A percentile compares a stretch with the other conserved stretches of the same genome.
These are phyloP conservation scores for Cerrena zonata DNA, from an alignment of 1,284 basidiomycete species.

Conservation along the genomic window DNA sequence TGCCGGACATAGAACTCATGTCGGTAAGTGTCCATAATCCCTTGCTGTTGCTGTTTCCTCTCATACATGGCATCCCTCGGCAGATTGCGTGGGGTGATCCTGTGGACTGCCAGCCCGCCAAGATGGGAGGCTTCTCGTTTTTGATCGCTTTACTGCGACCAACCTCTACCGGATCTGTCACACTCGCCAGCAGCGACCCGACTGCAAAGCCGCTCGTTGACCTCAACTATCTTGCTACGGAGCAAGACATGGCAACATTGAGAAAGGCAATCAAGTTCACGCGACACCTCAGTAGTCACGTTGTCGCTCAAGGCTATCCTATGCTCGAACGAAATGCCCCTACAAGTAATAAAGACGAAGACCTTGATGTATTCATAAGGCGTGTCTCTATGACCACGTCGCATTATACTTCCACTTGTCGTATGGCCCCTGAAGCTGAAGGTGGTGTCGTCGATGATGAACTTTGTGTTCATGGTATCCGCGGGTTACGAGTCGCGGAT, in stretches of 20 bases:
- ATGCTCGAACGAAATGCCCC: conserved; percentile 28
- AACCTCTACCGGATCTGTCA: conserved; percentile 28
- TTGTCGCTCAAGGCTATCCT: conserved; percentile 28
- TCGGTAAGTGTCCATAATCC: conserved; percentile 12
- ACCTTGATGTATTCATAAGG: conserved; percentile 26
- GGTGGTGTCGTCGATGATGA: conserved; percentile 44
- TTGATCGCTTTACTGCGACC: conserved; percentile 16
- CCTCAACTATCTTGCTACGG: conserved; percentile 1
- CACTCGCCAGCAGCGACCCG: conserved; percentile 29
- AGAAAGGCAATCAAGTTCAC: background rate
- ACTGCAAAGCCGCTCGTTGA: conserved; percentile 6
- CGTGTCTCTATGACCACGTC: conserved; percentile 25
- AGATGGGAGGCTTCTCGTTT: conserved; percentile 50
- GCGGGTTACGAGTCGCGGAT: conserved; percentile 36
- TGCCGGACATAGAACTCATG: conserved; percentile 35
- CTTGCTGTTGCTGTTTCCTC: background rate
- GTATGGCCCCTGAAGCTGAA: conserved; percentile 31
- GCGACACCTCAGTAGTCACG: conserved; percentile 12
- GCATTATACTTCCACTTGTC: conserved; percentile 34
- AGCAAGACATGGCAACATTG: background rate
- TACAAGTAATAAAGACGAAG: conserved; percentile 16
- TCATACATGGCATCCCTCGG: background rate
- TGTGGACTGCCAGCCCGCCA: background rate
- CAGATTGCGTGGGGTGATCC: background rate
- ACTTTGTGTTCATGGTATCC: conserved; percentile 44